Evolutionary conservation across 352 stramenopile genomes (phyloP).

Genomic region (Peronospora tabacina): DNA sequence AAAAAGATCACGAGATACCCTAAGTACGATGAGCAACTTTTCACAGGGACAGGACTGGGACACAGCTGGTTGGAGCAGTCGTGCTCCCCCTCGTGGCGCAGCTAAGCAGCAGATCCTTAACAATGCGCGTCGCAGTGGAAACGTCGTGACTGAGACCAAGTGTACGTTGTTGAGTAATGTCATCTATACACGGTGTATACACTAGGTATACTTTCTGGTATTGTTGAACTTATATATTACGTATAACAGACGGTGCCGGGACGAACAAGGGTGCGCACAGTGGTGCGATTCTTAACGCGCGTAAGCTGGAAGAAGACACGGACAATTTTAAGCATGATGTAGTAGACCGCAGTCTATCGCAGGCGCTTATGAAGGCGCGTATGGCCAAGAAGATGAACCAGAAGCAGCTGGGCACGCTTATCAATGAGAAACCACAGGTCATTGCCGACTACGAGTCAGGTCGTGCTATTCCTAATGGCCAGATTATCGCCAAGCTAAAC

Average conservation of each 20-base stretch:
- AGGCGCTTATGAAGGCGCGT: slow-evolving; percentile 93
- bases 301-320: slow-evolving; percentile 87
- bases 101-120: slow-evolving; percentile 68
- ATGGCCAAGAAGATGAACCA: slow-evolving; percentile 98
- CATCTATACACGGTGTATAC: neutral
- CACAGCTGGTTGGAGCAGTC: slow-evolving; percentile 64
- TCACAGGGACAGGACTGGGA: slow-evolving; percentile 75
- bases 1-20: neutral
- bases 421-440: slow-evolving; percentile 95
- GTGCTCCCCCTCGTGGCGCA: slow-evolving; percentile 44
- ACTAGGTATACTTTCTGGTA: neutral
- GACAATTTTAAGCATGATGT: slow-evolving; percentile 86
- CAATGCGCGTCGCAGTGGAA: slow-evolving; percentile 56
- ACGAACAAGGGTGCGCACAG: slow-evolving; percentile 86
- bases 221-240: slow-evolving; percentile 6
- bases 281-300: slow-evolving; percentile 69
- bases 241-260: slow-evolving; percentile 41
- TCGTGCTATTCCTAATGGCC: slow-evolving; percentile 94
- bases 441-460: slow-evolving; percentile 96
- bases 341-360: slow-evolving; percentile 79
- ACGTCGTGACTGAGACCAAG: slow-evolving; percentile 66
- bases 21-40: slow-evolving; percentile 48
- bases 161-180: slow-evolving; percentile 30
- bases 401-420: slow-evolving; percentile 93
- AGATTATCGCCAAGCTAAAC: slow-evolving; percentile 97